phyloP scores from a whole-genome alignment of 768 basidiomycete genomes.

The Grammothele lineata region DNA sequence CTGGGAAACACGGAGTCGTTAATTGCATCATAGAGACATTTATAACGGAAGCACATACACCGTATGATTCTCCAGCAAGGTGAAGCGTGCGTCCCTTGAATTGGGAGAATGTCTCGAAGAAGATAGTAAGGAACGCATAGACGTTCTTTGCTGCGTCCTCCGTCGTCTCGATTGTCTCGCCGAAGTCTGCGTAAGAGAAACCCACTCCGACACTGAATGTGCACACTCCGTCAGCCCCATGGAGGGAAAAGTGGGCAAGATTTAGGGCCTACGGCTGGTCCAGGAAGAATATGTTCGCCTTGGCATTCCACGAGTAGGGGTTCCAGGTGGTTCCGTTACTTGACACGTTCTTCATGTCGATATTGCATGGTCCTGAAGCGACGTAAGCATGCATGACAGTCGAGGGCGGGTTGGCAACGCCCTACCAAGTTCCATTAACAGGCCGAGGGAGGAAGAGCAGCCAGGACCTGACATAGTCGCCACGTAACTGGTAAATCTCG shows the following conservation, averaged over 20 bases:
- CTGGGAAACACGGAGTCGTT: conserved; percentile 27
- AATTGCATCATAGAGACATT: not conserved
- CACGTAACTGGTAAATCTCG: not conserved
- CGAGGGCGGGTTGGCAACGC: conserved; percentile 26
- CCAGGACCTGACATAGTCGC: conserved; percentile 56
- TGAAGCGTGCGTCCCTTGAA: conserved; percentile 68
- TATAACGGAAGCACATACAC: conserved; percentile 42
- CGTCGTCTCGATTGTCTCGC: conserved; percentile 66
- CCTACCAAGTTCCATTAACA: conserved; percentile 56
- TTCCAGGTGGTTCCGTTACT: conserved; percentile 61
- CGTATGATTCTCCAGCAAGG: conserved; percentile 72
- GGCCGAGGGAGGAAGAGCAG: conserved; percentile 47
- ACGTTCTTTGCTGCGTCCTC: conserved; percentile 79
- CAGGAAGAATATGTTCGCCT: conserved; percentile 67
- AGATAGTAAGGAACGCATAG: conserved; percentile 70
- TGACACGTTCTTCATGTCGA: conserved; percentile 53
- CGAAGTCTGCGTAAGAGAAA: conserved; percentile 67
- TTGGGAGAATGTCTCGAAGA: conserved; percentile 74
- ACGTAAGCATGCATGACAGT: not conserved
- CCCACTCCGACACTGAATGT: conserved; percentile 59
- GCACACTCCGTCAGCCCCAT: not conserved
- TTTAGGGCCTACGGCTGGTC: conserved; percentile 50
- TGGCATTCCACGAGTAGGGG: conserved; percentile 61
- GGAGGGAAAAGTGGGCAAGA: too few relatives aligned
- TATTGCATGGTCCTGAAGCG: conserved; percentile 48